phyloP scores from a whole-genome alignment of 2,329 filamentous ascomycete genomes.

The Leptographium galeiforme region DNA sequence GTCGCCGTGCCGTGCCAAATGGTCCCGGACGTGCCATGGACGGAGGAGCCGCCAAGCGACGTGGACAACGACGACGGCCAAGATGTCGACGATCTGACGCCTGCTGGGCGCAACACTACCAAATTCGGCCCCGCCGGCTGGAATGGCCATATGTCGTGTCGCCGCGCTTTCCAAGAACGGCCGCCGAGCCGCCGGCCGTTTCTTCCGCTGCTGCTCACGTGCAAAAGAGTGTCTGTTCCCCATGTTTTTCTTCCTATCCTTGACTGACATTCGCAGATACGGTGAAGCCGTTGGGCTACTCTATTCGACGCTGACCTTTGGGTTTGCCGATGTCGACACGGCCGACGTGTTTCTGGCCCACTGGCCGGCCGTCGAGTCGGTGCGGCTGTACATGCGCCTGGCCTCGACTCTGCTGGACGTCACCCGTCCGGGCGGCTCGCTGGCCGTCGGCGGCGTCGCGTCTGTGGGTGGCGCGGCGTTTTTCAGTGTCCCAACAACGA shows the following conservation, averaged over 20 bases:
- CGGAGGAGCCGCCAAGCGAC: not conserved
- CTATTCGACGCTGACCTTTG: constrained; percentile 15
- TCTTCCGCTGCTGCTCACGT: constrained; percentile 7
- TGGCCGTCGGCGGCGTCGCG: not conserved
- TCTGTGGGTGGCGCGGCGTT: not conserved
- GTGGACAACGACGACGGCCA: not conserved
- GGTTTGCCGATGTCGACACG: constrained; percentile 15
- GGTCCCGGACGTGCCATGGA: not conserved
- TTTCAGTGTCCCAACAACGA: not conserved
- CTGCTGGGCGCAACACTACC: not conserved
- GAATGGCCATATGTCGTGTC: not conserved
- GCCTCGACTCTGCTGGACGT: constrained; percentile 15
- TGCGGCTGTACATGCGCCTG: constrained; percentile 16
- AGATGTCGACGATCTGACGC: not conserved
- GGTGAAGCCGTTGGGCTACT: constrained; percentile 14
- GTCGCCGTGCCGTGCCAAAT: not conserved
- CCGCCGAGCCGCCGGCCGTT: not conserved
- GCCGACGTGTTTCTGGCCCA: constrained; percentile 14
- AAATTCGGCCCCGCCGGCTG: not conserved
- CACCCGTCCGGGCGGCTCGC: constrained; percentile 9
- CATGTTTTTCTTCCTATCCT: no score
- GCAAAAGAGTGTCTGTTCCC: constrained; percentile 15
- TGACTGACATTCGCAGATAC: no score
- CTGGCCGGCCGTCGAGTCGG: constrained; percentile 10
- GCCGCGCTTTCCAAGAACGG: not conserved